These are phyloP conservation scores for Rhynchosporium agropyri DNA, from an alignment of 2,329 filamentous ascomycete species.

Conservation along the genomic window DNA sequence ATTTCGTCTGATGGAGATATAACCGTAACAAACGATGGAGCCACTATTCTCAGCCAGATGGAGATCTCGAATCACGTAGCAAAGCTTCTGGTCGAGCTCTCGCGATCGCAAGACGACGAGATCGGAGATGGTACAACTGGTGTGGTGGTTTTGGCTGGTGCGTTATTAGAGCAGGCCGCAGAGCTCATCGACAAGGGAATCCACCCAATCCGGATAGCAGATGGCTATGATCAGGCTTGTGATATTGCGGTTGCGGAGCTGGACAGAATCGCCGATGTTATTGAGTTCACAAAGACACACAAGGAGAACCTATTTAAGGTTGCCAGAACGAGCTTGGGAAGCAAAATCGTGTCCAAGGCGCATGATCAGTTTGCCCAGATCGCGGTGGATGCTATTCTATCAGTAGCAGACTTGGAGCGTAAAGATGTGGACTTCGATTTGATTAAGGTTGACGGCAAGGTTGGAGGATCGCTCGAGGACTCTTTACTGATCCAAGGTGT, in stretches of 20 bases:
- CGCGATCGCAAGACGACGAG: slow-evolving; percentile 98
- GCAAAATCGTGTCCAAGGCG: slow-evolving; percentile 98
- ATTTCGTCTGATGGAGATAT: slow-evolving; percentile 99
- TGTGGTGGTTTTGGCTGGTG: slow-evolving; percentile 93
- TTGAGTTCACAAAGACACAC: slow-evolving; percentile 79
- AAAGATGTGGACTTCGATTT: slow-evolving; percentile 98
- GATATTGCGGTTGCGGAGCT: slow-evolving; percentile 93
- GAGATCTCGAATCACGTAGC: slow-evolving; percentile 98
- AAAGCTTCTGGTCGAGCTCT: slow-evolving; percentile 93
- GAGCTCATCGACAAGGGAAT: slow-evolving; percentile 99
- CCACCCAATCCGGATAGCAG: slow-evolving; percentile 96
- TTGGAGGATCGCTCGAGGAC: slow-evolving; percentile 91
- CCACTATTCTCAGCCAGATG: slow-evolving; percentile 97
- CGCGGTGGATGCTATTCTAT: slow-evolving; percentile 94
- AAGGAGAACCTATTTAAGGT: slow-evolving; percentile 90
- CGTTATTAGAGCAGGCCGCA: slow-evolving; percentile 92
- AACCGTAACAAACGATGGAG: slow-evolving; percentile 98
- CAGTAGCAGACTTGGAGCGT: slow-evolving; percentile 91
- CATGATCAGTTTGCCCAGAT: slow-evolving; percentile 98
- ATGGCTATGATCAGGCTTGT: slow-evolving; percentile 96
- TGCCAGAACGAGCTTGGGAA: slow-evolving; percentile 91
- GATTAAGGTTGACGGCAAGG: slow-evolving; percentile 99
- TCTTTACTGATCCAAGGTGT: slow-evolving; percentile 95
- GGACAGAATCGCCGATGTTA: slow-evolving; percentile 88
- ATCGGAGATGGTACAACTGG: slow-evolving; percentile 98